These are phyloP conservation scores for Saccharum officinarum DNA, from an alignment of 176 grass and related monocot genomes.

Conservation along the genomic window DNA sequence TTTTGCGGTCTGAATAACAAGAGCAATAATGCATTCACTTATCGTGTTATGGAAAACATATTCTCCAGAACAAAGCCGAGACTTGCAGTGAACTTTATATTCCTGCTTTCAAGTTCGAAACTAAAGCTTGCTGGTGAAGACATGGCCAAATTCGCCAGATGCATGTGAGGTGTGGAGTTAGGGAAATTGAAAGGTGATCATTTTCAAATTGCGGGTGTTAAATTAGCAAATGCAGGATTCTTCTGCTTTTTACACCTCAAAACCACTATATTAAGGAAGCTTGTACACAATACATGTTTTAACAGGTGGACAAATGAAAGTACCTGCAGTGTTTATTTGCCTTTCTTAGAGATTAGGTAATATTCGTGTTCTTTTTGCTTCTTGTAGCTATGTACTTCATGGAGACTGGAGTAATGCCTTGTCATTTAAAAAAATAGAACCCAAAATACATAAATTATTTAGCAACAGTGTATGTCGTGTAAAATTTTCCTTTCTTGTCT, in stretches of 20 bases:
- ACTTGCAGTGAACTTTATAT: slow-evolving; percentile 30
- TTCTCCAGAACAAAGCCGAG: slow-evolving; percentile 40
- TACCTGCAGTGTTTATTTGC: not conserved
- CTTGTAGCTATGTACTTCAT: not conserved
- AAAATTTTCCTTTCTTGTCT: not conserved
- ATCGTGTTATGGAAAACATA: slow-evolving; percentile 34
- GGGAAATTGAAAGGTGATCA: slow-evolving; percentile 35
- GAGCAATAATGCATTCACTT: not conserved
- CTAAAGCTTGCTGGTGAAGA: slow-evolving; percentile 37
- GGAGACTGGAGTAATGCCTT: not conserved
- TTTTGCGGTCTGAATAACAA: slow-evolving; percentile 1
- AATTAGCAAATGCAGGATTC: not conserved
- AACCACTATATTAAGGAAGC: not conserved
- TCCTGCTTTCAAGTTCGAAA: slow-evolving; percentile 26
- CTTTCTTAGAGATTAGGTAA: not conserved
- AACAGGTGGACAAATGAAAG: not conserved
- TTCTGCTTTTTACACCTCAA: not conserved
- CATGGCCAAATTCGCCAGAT: slow-evolving; percentile 19
- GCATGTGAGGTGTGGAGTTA: slow-evolving; percentile 21
- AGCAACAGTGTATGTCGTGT: not conserved
- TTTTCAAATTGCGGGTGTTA: slow-evolving; percentile 14
- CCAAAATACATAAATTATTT: not conserved
- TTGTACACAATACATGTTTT: slow-evolving; percentile 2
- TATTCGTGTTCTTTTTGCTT: not conserved
- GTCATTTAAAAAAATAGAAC: not conserved